Evolutionary conservation across 495 filamentous ascomycete species (phyloP).

Genomic region (Extremus antarcticus): DNA sequence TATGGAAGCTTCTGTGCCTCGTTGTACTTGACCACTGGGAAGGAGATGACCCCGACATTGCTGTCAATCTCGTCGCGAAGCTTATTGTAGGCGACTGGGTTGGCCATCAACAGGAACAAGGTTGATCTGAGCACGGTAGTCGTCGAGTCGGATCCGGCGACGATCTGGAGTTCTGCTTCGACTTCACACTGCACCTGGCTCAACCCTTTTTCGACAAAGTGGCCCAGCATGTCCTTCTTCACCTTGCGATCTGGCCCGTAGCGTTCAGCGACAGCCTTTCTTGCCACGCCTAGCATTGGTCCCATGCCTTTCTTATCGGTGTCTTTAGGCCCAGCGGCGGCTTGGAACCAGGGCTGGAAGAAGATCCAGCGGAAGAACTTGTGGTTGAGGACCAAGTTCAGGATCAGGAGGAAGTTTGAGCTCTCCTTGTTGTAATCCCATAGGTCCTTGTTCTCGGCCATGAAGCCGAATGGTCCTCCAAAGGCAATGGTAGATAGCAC

Average conservation of each 20-base stretch:
- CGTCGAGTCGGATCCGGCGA: slow-evolving; percentile 24
- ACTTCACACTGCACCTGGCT: slow-evolving; percentile 29
- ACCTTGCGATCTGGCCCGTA: not conserved
- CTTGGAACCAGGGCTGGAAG: slow-evolving; percentile 16
- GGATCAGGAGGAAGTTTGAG: slow-evolving; percentile 19
- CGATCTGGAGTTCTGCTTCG: slow-evolving; percentile 31
- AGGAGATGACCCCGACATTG: slow-evolving; percentile 5
- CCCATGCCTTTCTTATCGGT: slow-evolving; percentile 30
- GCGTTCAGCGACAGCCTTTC: slow-evolving; percentile 5
- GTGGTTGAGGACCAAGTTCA: slow-evolving; percentile 17
- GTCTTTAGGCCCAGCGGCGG: slow-evolving; percentile 22
- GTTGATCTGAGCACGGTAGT: slow-evolving; percentile 16
- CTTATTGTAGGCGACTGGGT: slow-evolving; percentile 11
- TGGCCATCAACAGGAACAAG: slow-evolving; percentile 12
- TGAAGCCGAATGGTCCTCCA: slow-evolving; percentile 33
- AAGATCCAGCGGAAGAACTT: slow-evolving; percentile 21
- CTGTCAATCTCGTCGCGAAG: slow-evolving; percentile 18
- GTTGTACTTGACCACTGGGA: slow-evolving; percentile 11
- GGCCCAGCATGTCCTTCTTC: slow-evolving; percentile 28
- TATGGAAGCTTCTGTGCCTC: slow-evolving; percentile 18
- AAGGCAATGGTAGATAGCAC: slow-evolving; percentile 37
- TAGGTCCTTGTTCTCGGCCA: slow-evolving; percentile 38
- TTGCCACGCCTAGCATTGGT: slow-evolving; percentile 23
- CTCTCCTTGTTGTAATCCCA: slow-evolving; percentile 38
- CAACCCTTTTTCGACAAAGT: slow-evolving; percentile 37